Base-by-base conservation (phyloP, 2,329 filamentous ascomycete species). In the Fusarium clavum region DNA sequence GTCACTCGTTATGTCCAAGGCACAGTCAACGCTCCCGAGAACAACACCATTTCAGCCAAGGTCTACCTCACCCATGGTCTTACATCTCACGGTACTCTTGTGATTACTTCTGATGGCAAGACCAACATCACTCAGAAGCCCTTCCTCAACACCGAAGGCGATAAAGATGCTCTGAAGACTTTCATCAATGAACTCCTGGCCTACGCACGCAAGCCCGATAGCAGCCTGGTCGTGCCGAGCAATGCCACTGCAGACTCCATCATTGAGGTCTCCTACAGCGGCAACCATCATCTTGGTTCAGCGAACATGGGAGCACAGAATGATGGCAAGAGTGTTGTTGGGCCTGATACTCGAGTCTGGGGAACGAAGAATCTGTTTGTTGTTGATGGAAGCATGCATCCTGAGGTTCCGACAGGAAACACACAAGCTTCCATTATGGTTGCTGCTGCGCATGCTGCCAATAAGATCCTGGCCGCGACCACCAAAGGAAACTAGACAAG, bases 61-160 rank as follows among this genome's bases (percentile, higher is more conserved):
- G 78, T 85, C 13, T 86, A 86, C 77, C 80, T 87, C 54, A 85
- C 81, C 25, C 84, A 85, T 30, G 83, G 83, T 13, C 80, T 83
- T 6, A 82, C 81, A 18, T 86, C 85, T 57, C 77, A 80, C 57
- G 82, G 85, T 41, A 75, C 81, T 8, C 77, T 86, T 24, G 76
- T 77, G 27, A 81, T 84, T 32, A 81, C 79, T 16, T 67, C 78
- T 10, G 72, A 77, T 5, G 81, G 80, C 27, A 67, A 74, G 18
- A 84, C 84, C 29, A 79, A 81, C 63, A 84, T 83, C 57, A 79
- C 77, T 20, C 77, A 77, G 47, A 73, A 72, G 48, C 78, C 80
- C 8, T 79, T 68, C 63, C 75, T 78, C 60, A 80, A 78, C 61
- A 82, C 73, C 1, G 58, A 73, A 4, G 76, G 70, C 16, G 78